These are phyloP conservation scores for Globisporangium iwayamae DNA, from an alignment of 352 stramenopile species.

Conservation along the genomic window DNA sequence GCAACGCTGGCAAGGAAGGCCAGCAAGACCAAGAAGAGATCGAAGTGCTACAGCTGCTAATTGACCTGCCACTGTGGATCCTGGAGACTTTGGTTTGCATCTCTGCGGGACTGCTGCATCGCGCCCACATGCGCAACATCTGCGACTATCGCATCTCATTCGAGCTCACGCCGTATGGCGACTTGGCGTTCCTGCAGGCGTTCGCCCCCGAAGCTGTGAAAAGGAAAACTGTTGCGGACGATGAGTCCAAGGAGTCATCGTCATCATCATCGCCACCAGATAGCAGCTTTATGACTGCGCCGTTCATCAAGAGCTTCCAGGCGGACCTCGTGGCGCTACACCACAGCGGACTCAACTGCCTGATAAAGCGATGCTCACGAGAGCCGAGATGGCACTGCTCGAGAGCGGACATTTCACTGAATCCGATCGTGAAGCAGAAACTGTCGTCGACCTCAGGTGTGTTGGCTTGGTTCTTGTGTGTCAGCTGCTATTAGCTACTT, in stretches of 20 bases:
- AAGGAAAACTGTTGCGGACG: slow-evolving; percentile 20
- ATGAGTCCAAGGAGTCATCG: slow-evolving; percentile 18
- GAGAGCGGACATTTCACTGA: slow-evolving; percentile 58
- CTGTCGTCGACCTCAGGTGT: slow-evolving; percentile 54
- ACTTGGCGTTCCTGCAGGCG: slow-evolving; percentile 68
- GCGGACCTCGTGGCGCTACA: slow-evolving; percentile 63
- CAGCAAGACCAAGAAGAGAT: slow-evolving; percentile 17
- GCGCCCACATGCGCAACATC: slow-evolving; percentile 66
- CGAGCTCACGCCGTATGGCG: slow-evolving; percentile 76
- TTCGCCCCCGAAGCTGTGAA: slow-evolving; percentile 54
- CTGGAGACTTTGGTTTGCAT: slow-evolving; percentile 69
- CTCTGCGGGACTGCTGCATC: slow-evolving; percentile 63
- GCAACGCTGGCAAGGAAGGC: slow-evolving; percentile 10
- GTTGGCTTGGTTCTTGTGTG: background rate
- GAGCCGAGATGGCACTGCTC: slow-evolving; percentile 81
- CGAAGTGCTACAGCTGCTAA: slow-evolving; percentile 28
- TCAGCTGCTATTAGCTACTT: slow-evolving; percentile 6
- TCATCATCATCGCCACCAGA: slow-evolving; percentile 5
- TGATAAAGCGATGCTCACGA: slow-evolving; percentile 58
- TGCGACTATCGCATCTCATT: slow-evolving; percentile 81
- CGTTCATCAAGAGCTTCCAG: slow-evolving; percentile 55
- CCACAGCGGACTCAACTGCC: slow-evolving; percentile 36
- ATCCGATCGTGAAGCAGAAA: slow-evolving; percentile 71
- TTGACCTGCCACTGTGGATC: slow-evolving; percentile 60
- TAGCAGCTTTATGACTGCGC: slow-evolving; percentile 31